phyloP scores from a whole-genome alignment of 169 alveolate genomes.

The Cryptosporidium tyzzeri region DNA sequence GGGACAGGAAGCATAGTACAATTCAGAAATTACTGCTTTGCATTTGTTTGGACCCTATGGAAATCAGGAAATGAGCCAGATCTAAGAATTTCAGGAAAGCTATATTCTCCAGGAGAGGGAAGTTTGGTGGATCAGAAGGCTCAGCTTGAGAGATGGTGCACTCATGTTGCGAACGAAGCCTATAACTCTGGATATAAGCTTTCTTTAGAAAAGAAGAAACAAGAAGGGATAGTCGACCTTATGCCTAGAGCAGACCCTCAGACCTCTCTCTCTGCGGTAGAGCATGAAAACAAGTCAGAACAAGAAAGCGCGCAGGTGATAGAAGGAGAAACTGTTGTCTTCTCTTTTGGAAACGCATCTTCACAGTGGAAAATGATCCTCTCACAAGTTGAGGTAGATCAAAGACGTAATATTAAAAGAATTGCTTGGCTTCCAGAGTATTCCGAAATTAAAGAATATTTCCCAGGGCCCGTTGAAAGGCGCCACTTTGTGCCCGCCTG shows the following conservation, averaged over 20 bases:
- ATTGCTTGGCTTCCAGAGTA: slow-evolving; percentile 69
- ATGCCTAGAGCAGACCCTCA: slow-evolving; percentile 65
- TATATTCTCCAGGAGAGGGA: slow-evolving; percentile 20
- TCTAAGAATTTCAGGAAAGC: slow-evolving; percentile 46
- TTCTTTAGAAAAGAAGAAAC: slow-evolving; percentile 30
- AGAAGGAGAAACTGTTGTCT: slow-evolving; percentile 9
- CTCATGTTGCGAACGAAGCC: slow-evolving; percentile 66
- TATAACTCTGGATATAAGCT: slow-evolving; percentile 36
- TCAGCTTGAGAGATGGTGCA: slow-evolving; percentile 65
- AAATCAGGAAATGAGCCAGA: slow-evolving; percentile 40
- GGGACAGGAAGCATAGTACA: slow-evolving; percentile 47
- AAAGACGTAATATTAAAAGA: slow-evolving; percentile 38
- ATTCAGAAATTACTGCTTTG: slow-evolving; percentile 66
- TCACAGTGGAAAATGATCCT: slow-evolving; percentile 63
- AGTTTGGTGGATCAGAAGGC: slow-evolving; percentile 23
- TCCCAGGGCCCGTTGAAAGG: slow-evolving; percentile 69
- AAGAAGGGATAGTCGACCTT: slow-evolving; percentile 26
- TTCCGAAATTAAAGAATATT: slow-evolving; percentile 31
- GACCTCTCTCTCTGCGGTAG: slow-evolving; percentile 42
- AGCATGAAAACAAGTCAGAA: slow-evolving; percentile 11
- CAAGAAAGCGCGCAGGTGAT: neutral
- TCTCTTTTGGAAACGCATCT: slow-evolving; percentile 50
- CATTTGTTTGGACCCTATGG: slow-evolving; percentile 68
- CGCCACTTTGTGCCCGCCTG: slow-evolving; percentile 59
- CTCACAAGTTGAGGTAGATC: slow-evolving; percentile 53